Evolutionary conservation across 108 stramenopile genomes (phyloP).

Genomic region (Asterionellopsis glacialis): DNA sequence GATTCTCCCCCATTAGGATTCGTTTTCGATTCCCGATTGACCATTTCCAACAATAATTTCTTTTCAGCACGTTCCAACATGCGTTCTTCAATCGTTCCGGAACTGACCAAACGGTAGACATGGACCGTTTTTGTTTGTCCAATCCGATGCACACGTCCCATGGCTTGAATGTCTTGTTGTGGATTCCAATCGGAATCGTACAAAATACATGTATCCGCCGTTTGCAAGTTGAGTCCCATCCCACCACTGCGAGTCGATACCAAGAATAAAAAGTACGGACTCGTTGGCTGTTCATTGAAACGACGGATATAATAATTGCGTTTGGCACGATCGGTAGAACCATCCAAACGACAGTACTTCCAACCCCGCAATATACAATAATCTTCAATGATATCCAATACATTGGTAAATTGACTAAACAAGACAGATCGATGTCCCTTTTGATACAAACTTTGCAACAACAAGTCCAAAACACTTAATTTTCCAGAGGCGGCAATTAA

Average conservation of each 20-base stretch:
- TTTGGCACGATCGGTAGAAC: conserved; percentile 64
- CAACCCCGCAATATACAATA: conserved; percentile 72
- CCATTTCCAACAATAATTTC: conserved; percentile 72
- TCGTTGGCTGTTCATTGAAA: conserved; percentile 80
- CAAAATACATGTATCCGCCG: conserved; percentile 90
- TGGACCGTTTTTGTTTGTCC: conserved; percentile 90
- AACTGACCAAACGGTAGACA: conserved; percentile 78
- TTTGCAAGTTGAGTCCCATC: conserved; percentile 91
- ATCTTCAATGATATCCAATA: conserved; percentile 90
- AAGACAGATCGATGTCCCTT: conserved; percentile 79
- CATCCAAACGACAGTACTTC: conserved; percentile 80
- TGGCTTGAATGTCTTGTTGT: conserved; percentile 89
- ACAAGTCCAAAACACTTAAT: conserved; percentile 71
- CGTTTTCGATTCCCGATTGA: conserved; percentile 28
- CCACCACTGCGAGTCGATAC: conserved; percentile 94
- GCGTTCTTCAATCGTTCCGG: conserved; percentile 88
- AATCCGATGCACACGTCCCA: conserved; percentile 91
- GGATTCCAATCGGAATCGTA: conserved; percentile 90
- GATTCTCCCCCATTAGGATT: conserved; percentile 34
- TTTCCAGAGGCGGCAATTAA: conserved; percentile 75
- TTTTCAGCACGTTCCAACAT: conserved; percentile 81
- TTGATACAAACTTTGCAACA: conserved; percentile 52
- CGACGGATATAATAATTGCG: conserved; percentile 67
- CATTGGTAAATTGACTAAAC: conserved; percentile 88
- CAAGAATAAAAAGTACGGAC: conserved; percentile 79